phyloP scores from a whole-genome alignment of 2,329 filamentous ascomycete species.

The Penicillium sp. region DNA sequence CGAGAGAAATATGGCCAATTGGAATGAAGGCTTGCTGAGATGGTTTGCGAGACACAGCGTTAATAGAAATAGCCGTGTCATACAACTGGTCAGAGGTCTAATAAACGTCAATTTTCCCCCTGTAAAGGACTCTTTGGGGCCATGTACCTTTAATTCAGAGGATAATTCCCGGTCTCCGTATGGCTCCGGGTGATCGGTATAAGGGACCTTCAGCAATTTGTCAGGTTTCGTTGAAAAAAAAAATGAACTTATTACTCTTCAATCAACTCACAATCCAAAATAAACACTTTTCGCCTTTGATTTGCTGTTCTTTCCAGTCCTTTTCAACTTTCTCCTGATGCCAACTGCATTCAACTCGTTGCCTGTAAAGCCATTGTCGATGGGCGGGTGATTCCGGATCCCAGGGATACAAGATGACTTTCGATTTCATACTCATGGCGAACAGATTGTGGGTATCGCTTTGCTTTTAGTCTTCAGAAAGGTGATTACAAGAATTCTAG shows the following conservation, averaged over 20 bases:
- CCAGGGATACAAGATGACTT: constrained; percentile 24
- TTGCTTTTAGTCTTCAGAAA: no score
- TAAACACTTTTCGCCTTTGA: constrained; percentile 22
- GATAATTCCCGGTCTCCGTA: no score
- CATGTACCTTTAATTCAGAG: background rate
- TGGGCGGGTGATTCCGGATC: constrained; percentile 19
- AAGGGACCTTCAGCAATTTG: background rate
- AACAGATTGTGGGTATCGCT: background rate
- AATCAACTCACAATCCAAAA: constrained; percentile 26
- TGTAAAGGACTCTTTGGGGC: background rate
- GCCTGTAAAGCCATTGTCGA: constrained; percentile 14
- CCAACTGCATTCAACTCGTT: constrained; percentile 26
- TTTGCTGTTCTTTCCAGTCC: constrained; percentile 19
- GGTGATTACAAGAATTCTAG: background rate
- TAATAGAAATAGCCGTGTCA: constrained; percentile 23
- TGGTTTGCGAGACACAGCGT: constrained; percentile 16
- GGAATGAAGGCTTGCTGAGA: constrained; percentile 18
- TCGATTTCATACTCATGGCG: constrained; percentile 4
- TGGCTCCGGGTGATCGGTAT: background rate
- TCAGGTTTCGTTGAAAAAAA: background rate
- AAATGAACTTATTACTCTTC: background rate
- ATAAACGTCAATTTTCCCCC: background rate
- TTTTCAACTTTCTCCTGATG: constrained; percentile 22
- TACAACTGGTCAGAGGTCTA: constrained; percentile 10
- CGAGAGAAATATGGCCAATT: constrained; percentile 27